Conservation (phyloP, 1,139 yeast genomes). For the Sporopachydermia cereana region DNA sequence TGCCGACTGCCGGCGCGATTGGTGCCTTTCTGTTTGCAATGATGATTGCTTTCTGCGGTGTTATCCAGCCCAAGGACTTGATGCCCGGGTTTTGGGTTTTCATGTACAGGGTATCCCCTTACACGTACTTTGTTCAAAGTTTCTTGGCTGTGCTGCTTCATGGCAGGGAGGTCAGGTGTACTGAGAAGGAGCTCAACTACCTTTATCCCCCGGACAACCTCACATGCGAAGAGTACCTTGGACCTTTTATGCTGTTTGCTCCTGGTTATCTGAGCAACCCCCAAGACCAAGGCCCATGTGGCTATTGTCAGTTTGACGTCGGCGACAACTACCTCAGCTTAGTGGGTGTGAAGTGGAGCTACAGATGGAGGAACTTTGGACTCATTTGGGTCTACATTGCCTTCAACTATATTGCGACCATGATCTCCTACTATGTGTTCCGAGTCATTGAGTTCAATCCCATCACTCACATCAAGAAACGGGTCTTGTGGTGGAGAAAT, state of each 20-base stretch:
- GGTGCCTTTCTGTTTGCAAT: constrained; percentile 42
- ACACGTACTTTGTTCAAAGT: constrained; percentile 54
- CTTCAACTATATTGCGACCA: constrained; percentile 35
- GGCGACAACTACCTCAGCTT: constrained; percentile 43
- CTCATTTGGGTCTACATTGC: constrained; percentile 37
- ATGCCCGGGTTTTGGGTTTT: constrained; percentile 68
- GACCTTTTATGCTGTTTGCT: constrained; percentile 22
- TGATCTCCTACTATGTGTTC: constrained; percentile 24
- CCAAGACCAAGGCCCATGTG: constrained; percentile 45
- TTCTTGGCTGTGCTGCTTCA: constrained; percentile 43
- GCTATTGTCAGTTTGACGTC: constrained; percentile 40
- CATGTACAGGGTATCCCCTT: constrained; percentile 63
- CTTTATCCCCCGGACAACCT: constrained; percentile 47
- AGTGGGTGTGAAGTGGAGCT: constrained; percentile 32
- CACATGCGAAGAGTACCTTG: constrained; percentile 48
- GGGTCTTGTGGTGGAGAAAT: constrained; percentile 1
- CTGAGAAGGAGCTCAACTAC: constrained; percentile 35
- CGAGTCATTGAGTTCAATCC: constrained; percentile 9
- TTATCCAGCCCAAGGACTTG: constrained; percentile 41
- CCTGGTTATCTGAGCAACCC: constrained; percentile 37
- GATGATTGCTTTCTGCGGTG: constrained; percentile 50
- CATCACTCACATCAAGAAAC: neutral
- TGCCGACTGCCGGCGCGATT: constrained; percentile 50
- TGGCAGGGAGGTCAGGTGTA: constrained; percentile 43
- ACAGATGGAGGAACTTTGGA: constrained; percentile 53